Base-by-base conservation (phyloP, 352 stramenopile species). In the Phytophthora idaei region DNA sequence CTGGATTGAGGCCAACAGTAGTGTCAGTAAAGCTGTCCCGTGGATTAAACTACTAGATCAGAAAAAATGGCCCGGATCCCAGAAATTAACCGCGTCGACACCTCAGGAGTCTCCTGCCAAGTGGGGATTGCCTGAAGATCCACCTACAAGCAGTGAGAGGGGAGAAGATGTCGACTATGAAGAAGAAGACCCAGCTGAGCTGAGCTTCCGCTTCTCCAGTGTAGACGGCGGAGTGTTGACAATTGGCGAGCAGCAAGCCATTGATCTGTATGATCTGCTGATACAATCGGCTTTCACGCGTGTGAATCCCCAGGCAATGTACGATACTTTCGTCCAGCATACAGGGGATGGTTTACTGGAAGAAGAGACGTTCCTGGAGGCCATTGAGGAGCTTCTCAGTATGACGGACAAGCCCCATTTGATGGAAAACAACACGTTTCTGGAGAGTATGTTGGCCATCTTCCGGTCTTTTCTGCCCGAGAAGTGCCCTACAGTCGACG, bases 311-410 rank as follows among this genome's bases (percentile, higher is more conserved):
- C 78, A 93, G 27, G 76, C 75, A 5, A 93, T 96, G 76, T 96
- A 94, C 57, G 87, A 94, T 49, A 94, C 85, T 12, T 94, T 96
- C 56, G 77, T 94, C 1, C 85, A 93, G 50, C 88, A 96, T 64
- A 96, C 88, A 10, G 81, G 83, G 8, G 88, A 96, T 42, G 88
- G 88, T 1, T 29, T 93, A 42, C 63, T 96, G 2, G 88, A 96
- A 66, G 86, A 94, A 74, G 83, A 92, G 14, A 94, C 86, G 27
- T 96, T 93, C 53, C 48, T 94, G 6, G 81, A 93, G 63, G 80
- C 84, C 0, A 80, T 96, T 36, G 82, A 94, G 60, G 87, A 94
- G 47, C 67, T 96, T 0, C 63, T 92, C 15, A 89, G 76, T 44
- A 92, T 94, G 83, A 93, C 86, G 0, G 80, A 90, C 65, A 78